Base-by-base conservation (phyloP, 1,284 basidiomycete genomes). In the Sporisorium scitamineum region DNA sequence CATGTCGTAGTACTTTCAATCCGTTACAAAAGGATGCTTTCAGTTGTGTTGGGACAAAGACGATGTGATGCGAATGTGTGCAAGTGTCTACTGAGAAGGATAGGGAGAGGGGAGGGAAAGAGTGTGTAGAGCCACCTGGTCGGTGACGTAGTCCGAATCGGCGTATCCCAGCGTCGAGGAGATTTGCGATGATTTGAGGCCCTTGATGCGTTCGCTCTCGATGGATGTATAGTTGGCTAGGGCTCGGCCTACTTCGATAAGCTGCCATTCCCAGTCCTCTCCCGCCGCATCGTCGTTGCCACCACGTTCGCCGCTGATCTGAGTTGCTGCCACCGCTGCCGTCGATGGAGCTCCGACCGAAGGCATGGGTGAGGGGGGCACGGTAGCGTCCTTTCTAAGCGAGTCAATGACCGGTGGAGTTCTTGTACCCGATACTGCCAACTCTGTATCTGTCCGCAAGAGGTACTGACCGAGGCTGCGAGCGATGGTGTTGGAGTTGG, bases 61-160 rank as follows among this genome's bases (percentile, higher is more conserved):
- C n/a, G n/a, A 6, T 54, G 18, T 34, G 26, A n/a, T 20, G 52
- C 26, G 34, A 5, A 5, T 29, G 42, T 32, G 57, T 34, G 22
- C 24, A 27, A n/a, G 22, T 22, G 29, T 20, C 22, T 18, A 52
- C n/a, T 14, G 26, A 37, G 37, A 32, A 24, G 50, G 39, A 18
- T 51, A 27, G 4, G 67, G 68, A 9, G 61, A 39, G 14, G 63
- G 65, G 0, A 76, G 59, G 1, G 54, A 59, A 13, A 67, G 60
- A 5, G 75, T 77, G 32, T 77, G 75, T 9, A 83, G 58, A 11
- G 72, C 82, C 2, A 82, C 72, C 47, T 82, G 80, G 42, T 98
- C 96, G 5, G 97, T 95, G 39, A 98, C 93, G 87, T 98, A 94
- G 83, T 97, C 95, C 37, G 94, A 94, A 84, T 98, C 96, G 20